Base-by-base conservation (phyloP, 345 rosid genomes). In the Syzygium jambos region DNA sequence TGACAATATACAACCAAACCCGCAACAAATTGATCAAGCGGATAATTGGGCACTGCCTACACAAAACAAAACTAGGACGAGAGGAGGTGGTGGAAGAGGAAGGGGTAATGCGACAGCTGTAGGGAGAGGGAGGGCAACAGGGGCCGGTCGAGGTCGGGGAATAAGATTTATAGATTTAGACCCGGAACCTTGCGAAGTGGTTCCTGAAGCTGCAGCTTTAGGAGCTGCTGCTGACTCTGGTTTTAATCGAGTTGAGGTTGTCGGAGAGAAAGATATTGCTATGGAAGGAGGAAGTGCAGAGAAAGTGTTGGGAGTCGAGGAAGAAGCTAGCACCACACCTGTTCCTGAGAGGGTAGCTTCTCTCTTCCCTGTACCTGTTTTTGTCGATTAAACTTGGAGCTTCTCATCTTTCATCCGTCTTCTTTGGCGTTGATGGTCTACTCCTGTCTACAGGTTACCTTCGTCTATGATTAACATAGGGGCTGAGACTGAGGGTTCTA, bases 141-240 rank as follows among this genome's bases (percentile, higher is more conserved):
- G 95, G 91, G 96, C 95, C 25, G 98, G 98, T 86, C 95, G 98
- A 91, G 98, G 98, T 78, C 93, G 96, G 86, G 98, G 98, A 52
- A 89, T 96, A 88, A 94, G 98, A 93, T 92, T 96, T 94, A 94
- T 93, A 78, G 93, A 96, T 91, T 94, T 96, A 93, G 98, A 96
- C 86, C 95, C 97, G 38, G 98, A 96, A 88, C 98, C 96, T 92
- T 94, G 95, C 86, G 93, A 90, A 90, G 94, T 91, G 91, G 92
- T 89, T 91, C 94, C 93, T 90, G 93, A 91, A 90, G 94, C 90
- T 91, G 93, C 90, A 89, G 93, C 93, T 91, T 57, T 94, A 87
- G 92, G 94, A 88, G 96, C 92, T 78, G 92, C 95, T 85, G 92
- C 95, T 85, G 96, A 95, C 86, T 95, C 96, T 86, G 95, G 92